Evolutionary conservation across 805 yeast species (phyloP).

Genomic region (Saccharomycopsis malanga): DNA sequence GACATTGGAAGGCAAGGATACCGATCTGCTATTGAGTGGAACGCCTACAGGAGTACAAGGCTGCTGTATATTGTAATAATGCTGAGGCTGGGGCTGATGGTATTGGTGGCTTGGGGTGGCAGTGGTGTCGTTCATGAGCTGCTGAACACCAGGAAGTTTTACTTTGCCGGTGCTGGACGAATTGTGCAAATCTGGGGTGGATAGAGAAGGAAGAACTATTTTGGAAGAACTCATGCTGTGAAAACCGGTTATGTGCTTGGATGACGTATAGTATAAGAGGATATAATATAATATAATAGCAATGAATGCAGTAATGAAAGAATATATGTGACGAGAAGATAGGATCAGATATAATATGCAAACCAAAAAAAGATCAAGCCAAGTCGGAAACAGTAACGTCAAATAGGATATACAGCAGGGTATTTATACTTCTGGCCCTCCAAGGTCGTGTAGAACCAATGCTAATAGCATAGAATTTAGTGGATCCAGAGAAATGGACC

Average conservation of each 20-base stretch:
- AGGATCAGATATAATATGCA: no score
- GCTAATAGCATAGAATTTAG: no score
- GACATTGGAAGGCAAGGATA: conserved; percentile 2
- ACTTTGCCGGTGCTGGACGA: not conserved
- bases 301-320: no score
- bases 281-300: no score
- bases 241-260: no score
- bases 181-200: not conserved
- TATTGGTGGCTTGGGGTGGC: not conserved
- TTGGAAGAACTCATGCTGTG: conserved; percentile 4
- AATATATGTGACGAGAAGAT: no score
- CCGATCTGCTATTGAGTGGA: not conserved
- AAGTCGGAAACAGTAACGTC: no score
- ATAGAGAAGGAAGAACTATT: conserved; percentile 10
- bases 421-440: no score
- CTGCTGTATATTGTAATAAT: not conserved
- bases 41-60: not conserved
- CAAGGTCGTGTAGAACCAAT: no score
- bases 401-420: no score
- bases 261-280: not conserved
- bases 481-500: no score
- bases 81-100: not conserved
- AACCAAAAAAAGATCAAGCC: no score
- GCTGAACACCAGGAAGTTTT: conserved; percentile 12
- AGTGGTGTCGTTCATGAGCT: conserved; percentile 1